Evolutionary conservation across 2,329 filamentous ascomycete genomes (phyloP).

Genomic region (Colletotrichum nymphaeae): DNA sequence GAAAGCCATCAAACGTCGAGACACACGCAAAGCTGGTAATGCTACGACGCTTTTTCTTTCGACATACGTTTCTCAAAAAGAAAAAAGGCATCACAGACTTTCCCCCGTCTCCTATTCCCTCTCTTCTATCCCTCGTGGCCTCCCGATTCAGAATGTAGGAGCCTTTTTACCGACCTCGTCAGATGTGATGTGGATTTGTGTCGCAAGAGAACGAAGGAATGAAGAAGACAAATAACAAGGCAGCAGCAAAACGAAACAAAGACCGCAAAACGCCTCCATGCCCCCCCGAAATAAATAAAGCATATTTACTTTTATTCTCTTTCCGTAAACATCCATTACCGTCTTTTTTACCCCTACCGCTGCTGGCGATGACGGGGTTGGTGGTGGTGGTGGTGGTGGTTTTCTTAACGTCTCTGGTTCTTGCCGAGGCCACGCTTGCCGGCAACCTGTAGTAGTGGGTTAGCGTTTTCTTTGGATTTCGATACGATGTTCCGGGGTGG

Average conservation of each 20-base stretch:
- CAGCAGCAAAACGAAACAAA: slow-evolving; percentile 13
- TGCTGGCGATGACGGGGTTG: neutral
- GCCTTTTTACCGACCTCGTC: neutral
- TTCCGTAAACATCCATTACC: slow-evolving; percentile 26
- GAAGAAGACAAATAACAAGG: neutral
- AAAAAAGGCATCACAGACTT: neutral
- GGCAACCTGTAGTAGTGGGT: slow-evolving; percentile 68
- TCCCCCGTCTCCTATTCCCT: neutral
- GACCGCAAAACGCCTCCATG: slow-evolving; percentile 27
- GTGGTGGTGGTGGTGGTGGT: neutral
- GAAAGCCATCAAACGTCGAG: neutral
- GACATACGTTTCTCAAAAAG: slow-evolving; percentile 18
- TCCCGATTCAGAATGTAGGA: neutral
- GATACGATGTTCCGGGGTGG: too few species aligned
- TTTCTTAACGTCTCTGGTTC: slow-evolving; percentile 74
- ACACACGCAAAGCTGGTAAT: neutral
- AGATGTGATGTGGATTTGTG: neutral
- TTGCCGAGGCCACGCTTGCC: slow-evolving; percentile 97
- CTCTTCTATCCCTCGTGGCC: neutral
- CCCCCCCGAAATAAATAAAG: slow-evolving; percentile 17
- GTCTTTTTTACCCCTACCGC: neutral
- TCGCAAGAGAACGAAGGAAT: neutral
- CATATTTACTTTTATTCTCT: slow-evolving; percentile 34
- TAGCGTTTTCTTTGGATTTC: slow-evolving; percentile 41
- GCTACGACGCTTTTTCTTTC: neutral